Evolutionary conservation across 176 grass and related monocot genomes (phyloP), one percentile per base, ranked within the genome.

Genomic region (Juncus inflexus): DNA sequence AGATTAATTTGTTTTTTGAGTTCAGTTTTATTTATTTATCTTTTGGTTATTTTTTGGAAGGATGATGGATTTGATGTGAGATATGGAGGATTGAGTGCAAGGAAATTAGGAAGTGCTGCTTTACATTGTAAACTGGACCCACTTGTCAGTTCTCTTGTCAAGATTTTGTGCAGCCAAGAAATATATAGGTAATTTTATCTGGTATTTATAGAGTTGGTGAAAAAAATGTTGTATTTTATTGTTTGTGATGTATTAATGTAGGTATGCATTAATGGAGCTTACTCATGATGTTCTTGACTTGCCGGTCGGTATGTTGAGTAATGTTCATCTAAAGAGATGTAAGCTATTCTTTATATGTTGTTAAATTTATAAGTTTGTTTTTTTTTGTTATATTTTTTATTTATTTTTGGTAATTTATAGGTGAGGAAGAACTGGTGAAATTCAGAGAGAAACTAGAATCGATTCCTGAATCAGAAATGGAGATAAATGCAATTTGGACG

Each of bases 191-290:
- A 42, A 12, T 42, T 61, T 0, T 40, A 13, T 45, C 12, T 42
- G 56, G 52, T 13, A 38, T 55, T 35, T 3, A 4, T 64, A 19
- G 55, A 65, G 55, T 52, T 14, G 12, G 37, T 3, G 56, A 40
- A 6, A 37, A 37, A 61, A 55, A 56, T 74, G 15, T 59, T 16
- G 9, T 64, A 4, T 7, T 3, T 3, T 6, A 16, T 5, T 6
- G 41, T 28, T 28, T 28, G 19, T 28, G 19, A 40, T 40, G 69
- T 57, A 51, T 0, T 78, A 6, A 60, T n/a, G 50, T 55, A 90
- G 92, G 70, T 96, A 96, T 66, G 92, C 84, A 40, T 61, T 86
- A 66, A 86, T 87, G 67, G 92, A 91, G 52, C 90, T 96, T 82
- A 72, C 66, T 10, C 77, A 84, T 35, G 87, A 96, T 61, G 36